Percentiles rank a stretch among this genome's conserved stretches.
phyloP scores from a whole-genome alignment of 2,329 filamentous ascomycete species.

The Daldinia sp. region DNA sequence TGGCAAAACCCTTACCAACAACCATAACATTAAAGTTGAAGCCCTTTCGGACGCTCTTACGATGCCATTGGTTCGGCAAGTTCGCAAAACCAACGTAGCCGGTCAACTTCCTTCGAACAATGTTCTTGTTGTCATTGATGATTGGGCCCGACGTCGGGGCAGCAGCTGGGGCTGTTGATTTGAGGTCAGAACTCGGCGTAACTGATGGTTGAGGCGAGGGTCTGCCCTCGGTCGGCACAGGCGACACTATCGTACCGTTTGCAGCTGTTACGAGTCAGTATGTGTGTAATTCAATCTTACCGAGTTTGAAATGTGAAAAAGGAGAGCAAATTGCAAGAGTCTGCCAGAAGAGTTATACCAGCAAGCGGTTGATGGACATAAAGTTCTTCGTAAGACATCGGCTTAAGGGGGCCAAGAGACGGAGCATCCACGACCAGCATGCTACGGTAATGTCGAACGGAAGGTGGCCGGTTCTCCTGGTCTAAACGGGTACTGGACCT shows the following conservation, averaged over 20 bases:
- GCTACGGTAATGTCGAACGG: constrained; percentile 60
- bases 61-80: constrained; percentile 99
- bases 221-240: constrained; percentile 59
- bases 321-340: constrained; percentile 46
- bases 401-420: constrained; percentile 59
- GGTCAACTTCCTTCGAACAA: constrained; percentile 97
- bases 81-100: constrained; percentile 99
- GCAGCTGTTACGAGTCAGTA: constrained; percentile 53
- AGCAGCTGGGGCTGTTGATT: constrained; percentile 39
- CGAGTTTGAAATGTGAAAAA: constrained; percentile 4
- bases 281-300: not conserved
- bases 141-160: constrained; percentile 58
- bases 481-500: constrained; percentile 54
- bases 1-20: constrained; percentile 77
- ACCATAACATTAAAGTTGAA: constrained; percentile 99
- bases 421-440: constrained; percentile 66
- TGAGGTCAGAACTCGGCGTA: constrained; percentile 54
- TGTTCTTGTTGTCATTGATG: constrained; percentile 84
- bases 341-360: constrained; percentile 43
- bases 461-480: constrained; percentile 53
- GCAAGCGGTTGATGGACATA: constrained; percentile 50
- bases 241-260: constrained; percentile 54
- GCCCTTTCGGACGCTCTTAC: constrained; percentile 99
- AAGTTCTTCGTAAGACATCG: constrained; percentile 63
- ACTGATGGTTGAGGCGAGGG: constrained; percentile 58